phyloP scores from a whole-genome alignment of 495 filamentous ascomycete genomes.

The Echria macrotheca region DNA sequence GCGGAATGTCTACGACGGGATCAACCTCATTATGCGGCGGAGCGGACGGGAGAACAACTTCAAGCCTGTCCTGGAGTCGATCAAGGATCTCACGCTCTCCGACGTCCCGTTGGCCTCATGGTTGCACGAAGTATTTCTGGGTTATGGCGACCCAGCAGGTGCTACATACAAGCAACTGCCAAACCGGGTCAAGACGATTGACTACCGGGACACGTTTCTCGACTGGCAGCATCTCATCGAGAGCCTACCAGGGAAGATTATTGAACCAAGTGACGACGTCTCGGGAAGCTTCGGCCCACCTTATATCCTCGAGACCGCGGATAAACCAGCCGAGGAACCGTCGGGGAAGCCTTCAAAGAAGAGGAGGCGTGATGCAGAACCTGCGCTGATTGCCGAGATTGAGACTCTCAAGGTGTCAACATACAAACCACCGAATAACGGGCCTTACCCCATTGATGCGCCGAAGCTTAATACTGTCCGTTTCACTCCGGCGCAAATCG shows the following conservation, averaged over 20 bases:
- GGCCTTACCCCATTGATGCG: constrained; percentile 84
- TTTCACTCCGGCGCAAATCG: constrained; percentile 86
- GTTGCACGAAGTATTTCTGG: constrained; percentile 95
- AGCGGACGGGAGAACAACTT: constrained; percentile 95
- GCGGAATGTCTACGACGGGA: constrained; percentile 71
- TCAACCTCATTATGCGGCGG: constrained; percentile 83
- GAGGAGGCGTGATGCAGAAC: constrained; percentile 68
- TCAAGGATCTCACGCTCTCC: constrained; percentile 77
- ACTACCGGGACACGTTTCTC: constrained; percentile 91
- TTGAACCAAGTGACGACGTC: constrained; percentile 68
- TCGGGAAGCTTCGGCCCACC: constrained; percentile 77
- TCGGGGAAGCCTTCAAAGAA: constrained; percentile 64
- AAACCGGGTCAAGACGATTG: constrained; percentile 69
- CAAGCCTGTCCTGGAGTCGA: constrained; percentile 86
- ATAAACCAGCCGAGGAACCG: constrained; percentile 42
- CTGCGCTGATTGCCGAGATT: constrained; percentile 49
- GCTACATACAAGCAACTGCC: constrained; percentile 80
- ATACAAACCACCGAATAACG: constrained; percentile 85
- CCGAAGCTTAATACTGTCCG: constrained; percentile 77
- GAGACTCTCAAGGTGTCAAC: constrained; percentile 77
- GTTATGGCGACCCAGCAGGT: constrained; percentile 85
- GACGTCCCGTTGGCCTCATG: constrained; percentile 83
- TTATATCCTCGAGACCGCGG: constrained; percentile 67
- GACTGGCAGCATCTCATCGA: constrained; percentile 92
- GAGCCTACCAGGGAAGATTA: constrained; percentile 75